These are phyloP conservation scores for Mycena polygramma DNA, from an alignment of 768 basidiomycete genomes.

Conservation along the genomic window DNA sequence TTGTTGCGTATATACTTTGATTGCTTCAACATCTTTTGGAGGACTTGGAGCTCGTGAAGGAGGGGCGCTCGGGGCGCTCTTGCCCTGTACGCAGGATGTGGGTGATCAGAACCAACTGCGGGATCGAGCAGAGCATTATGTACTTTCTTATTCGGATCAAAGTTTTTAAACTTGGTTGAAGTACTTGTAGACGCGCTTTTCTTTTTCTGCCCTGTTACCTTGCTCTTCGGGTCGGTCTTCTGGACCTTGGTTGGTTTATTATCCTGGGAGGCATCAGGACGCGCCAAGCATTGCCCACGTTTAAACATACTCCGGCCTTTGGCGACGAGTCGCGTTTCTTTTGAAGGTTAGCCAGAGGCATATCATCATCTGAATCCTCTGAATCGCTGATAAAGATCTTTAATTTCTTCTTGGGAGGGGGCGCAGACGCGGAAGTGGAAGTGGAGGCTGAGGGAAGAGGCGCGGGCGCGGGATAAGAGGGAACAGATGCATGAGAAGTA, in stretches of 20 bases:
- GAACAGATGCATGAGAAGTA: constrained; percentile 9
- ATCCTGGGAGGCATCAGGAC: constrained; percentile 6
- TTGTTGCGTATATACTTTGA: not conserved
- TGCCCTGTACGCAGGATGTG: not conserved
- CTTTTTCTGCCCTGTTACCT: constrained; percentile 14
- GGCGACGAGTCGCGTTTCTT: constrained; percentile 18
- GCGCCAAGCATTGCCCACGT: not conserved
- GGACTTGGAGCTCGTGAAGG: constrained; percentile 5
- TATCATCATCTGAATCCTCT: constrained; percentile 32
- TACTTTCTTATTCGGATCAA: constrained; percentile 8
- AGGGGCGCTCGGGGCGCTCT: not conserved
- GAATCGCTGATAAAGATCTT: constrained; percentile 21
- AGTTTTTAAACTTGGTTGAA: constrained; percentile 2
- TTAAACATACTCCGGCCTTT: constrained; percentile 15
- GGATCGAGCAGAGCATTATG: not conserved
- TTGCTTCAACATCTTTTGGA: not conserved
- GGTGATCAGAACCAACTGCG: not conserved
- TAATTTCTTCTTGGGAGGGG: constrained; percentile 28
- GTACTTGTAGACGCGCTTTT: constrained; percentile 15
- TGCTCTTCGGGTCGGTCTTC: not conserved
- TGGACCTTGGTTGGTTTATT: constrained; percentile 1
- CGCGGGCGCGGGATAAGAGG: constrained; percentile 13
- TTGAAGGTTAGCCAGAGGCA: constrained; percentile 15
- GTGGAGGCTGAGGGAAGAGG: constrained; percentile 16
- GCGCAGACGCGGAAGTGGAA: constrained; percentile 11